Evolutionary conservation across 140 eudicot genomes (phyloP), one percentile per base, ranked within the genome.

Genomic region (Oenanthe javanica): DNA sequence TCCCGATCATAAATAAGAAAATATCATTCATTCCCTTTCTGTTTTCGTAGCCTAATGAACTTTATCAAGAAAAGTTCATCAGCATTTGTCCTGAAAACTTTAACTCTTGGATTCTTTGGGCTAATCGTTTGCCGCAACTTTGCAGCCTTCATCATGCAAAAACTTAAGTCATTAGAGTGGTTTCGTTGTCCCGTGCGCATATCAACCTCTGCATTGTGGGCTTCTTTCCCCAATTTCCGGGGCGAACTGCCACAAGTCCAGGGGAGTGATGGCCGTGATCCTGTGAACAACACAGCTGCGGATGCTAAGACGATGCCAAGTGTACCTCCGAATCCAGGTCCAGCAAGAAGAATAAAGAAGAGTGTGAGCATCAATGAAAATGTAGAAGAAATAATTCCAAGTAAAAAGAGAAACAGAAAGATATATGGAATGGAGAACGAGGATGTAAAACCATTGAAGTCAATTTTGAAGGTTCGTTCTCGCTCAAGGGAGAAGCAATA

Each of bases 311-410:
- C 47, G 40, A 78, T 19, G 52, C 38, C 45, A 45, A 0, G 52
- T 18, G 80, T 63, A 48, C 51, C 19, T 73, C 81, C 43, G 14
- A 40, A 12, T 59, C 11, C 21, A 57, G 1, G 76, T 36, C 73
- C 81, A 77, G 75, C 67, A 14, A 80, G 79, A 83, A 81, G 38
- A 15, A 63, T 87, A 27, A 81, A 80, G 78, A 89, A 89, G 86
- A 79, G 79, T 82, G 91, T 89, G 18, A 89, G 93, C 71, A 89
- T 89, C 48, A 87, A 82, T 42, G 91, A 89, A 15, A 72, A 83
- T 38, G 89, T 87, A 8, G 89, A 89, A 83, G 81, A 64, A 45
- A 88, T 86, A 57, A 81, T 82, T 15, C 79, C 80, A 54, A 67
- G 82, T 52, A 50, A 43, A 21, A 84, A 69, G 79, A 83, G 66